Percentiles rank a stretch among this genome's conserved stretches.
Evolutionary conservation across 2,329 filamentous ascomycete genomes (phyloP).

Genomic region (Cyphellophora attinorum): DNA sequence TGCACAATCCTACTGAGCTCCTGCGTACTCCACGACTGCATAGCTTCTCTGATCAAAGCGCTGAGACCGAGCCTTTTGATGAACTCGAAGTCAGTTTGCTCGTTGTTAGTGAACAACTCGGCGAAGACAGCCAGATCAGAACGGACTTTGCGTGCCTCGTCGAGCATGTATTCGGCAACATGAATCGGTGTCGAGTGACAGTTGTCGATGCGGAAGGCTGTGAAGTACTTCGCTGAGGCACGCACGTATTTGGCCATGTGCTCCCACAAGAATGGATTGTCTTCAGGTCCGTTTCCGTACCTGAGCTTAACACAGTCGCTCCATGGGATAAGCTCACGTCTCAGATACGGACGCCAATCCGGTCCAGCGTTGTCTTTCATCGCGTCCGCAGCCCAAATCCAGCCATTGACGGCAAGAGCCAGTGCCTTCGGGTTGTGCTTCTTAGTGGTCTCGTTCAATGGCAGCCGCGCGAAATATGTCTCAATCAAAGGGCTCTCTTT

Average conservation of each 20-base stretch:
- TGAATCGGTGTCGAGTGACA: conserved; percentile 93
- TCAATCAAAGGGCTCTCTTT: conserved; percentile 75
- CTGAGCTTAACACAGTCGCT: conserved; percentile 96
- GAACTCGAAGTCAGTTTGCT: conserved; percentile 93
- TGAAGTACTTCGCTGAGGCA: conserved; percentile 88
- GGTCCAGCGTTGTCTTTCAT: conserved; percentile 89
- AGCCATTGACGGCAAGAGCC: conserved; percentile 88
- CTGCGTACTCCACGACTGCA: conserved; percentile 94
- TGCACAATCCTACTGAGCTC: conserved; percentile 91
- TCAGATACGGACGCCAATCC: conserved; percentile 83
- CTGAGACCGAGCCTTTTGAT: conserved; percentile 87
- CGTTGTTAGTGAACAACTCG: conserved; percentile 89
- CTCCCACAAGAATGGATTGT: conserved; percentile 91
- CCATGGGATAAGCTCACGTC: conserved; percentile 94
- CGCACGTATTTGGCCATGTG: conserved; percentile 91
- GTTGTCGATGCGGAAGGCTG: conserved; percentile 94
- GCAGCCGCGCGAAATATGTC: conserved; percentile 86
- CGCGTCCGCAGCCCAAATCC: conserved; percentile 97
- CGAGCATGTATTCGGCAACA: conserved; percentile 88
- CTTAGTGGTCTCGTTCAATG: conserved; percentile 65
- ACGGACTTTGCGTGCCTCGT: conserved; percentile 79
- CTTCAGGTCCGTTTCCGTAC: conserved; percentile 69
- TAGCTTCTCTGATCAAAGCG: conserved; percentile 87
- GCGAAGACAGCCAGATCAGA: conserved; percentile 87
- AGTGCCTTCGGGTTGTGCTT: conserved; percentile 68